Evolutionary conservation across 441 rosid species (phyloP), one percentile per base, ranked within the genome.

Genomic region (Gossypium schwendimanii): DNA sequence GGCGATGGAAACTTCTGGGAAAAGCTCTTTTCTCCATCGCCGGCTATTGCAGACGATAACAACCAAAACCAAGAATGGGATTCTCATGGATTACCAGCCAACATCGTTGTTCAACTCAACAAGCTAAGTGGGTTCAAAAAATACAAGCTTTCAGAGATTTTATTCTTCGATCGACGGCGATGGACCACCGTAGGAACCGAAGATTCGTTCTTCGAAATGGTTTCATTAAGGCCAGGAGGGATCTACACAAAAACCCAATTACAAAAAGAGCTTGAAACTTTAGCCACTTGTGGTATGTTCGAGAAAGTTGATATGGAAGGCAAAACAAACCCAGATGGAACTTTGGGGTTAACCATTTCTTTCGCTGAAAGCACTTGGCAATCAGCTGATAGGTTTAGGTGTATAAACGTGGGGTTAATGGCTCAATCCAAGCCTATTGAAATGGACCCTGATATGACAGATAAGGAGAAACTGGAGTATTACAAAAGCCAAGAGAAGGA

Each of bases 361-460:
- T 94, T 92, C 77, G 77, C 87, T 0, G 99, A 94, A 78, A 88
- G 93, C 76, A 92, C 98, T 0, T 94, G 97, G 97, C 89, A 94
- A 63, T 87, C 91, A 2, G 98, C 99, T 0, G 91, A 91, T 17
- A 88, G 79, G 82, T 89, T 95, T 44, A 77, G 91, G 75, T 95
- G 97, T 64, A 95, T 95, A 28, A 95, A 93, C 50, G 99, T 95
- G 9, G 99, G 98, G 8, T 26, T 93, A 60, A 85, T 95, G 93
- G 78, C 76, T 8, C 98, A 93, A 65, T 85, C 99, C 0, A 93
- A 93, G 70, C 97, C 94, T 2, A 73, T 91, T 0, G 97, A 91
- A 73, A 88, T 91, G 97, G 99, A 95, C 21, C 26, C 93, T 0
- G 99, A 95, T 72, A 92, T 95, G 98, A 95, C 98, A 0, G 99